Base-by-base conservation (phyloP, 2,329 filamentous ascomycete species). In the Grosmannia serpens region DNA sequence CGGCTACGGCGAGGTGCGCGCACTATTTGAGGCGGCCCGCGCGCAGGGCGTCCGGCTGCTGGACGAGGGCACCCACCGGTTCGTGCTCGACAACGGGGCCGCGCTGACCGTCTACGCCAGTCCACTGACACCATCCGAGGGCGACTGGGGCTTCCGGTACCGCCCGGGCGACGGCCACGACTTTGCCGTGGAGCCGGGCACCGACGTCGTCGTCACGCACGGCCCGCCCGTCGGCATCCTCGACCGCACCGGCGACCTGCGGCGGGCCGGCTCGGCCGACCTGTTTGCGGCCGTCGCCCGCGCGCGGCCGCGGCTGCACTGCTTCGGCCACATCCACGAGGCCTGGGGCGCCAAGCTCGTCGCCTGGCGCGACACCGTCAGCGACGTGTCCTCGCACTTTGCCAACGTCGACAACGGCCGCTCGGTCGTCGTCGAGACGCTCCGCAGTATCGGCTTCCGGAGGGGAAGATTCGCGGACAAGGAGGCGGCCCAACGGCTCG, bases 261-360 rank as follows among this genome's bases (percentile, higher is more conserved):
- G 69, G 27, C 65, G 68, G 17, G 71, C 70, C 22, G 78, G 80
- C 24, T 77, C 77, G 59, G 62, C 63, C 0, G 61, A 71, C 20
- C 71, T 84, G 3, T 74, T 81, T 57, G 66, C 65, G 0, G 76
- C 80, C 0, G 64, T 83, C 0, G 69, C 72, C 1, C 64, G 65
- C 0, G 71, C 74, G 1, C 70, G 68, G 31, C 80, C 80, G 1
- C 65, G 66, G 8, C 62, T 83, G 4, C 78, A 82, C 65, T 82
- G 79, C 65, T 83, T 82, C 59, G 80, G 80, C 0, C 81, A 83
- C 61, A 77, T 83, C n/a, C 81, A 84, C 64, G 78, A 82, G 62
- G 75, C 72, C 0, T 86, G 81, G 79, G 84, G 83, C 3, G 76
- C 74, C 0, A 77, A 76, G 56, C 60, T 80, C 3, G 74, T 82